These are phyloP conservation scores for Boletus eberwhitei DNA, from an alignment of 768 basidiomycete genomes.

Conservation along the genomic window DNA sequence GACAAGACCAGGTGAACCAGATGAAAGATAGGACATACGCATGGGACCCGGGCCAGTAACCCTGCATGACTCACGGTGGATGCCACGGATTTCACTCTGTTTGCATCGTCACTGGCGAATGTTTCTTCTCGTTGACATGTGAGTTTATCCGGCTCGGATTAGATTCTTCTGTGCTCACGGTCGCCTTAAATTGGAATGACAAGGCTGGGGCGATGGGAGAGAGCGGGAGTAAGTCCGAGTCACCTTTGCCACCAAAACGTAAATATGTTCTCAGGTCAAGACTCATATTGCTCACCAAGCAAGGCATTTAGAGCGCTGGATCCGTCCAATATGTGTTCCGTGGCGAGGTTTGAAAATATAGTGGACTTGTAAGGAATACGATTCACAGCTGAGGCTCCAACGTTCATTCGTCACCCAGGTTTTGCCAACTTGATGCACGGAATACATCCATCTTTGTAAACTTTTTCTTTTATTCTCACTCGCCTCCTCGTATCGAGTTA, in stretches of 20 bases:
- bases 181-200: slow-evolving; percentile 59
- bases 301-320: no score
- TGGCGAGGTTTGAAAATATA: no score
- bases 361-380: no score
- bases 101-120: slow-evolving; percentile 55
- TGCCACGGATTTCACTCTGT: neutral
- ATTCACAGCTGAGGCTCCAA: no score
- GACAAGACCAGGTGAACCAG: no score
- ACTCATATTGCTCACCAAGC: neutral
- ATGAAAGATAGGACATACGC: no score
- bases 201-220: slow-evolving; percentile 78
- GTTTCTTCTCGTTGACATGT: slow-evolving; percentile 75
- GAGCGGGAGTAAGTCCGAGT: slow-evolving; percentile 56
- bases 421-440: no score
- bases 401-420: neutral
- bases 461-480: neutral
- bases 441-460: neutral
- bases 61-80: slow-evolving; percentile 7
- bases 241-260: neutral
- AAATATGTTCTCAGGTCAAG: neutral
- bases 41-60: slow-evolving; percentile 34
- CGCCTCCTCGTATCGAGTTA: neutral
- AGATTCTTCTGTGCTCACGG: slow-evolving; percentile 1
- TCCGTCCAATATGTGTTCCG: no score
- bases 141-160: slow-evolving; percentile 17